Base-by-base conservation (phyloP, 176 grass and related monocot species). In the Urochloa ruziziensis region DNA sequence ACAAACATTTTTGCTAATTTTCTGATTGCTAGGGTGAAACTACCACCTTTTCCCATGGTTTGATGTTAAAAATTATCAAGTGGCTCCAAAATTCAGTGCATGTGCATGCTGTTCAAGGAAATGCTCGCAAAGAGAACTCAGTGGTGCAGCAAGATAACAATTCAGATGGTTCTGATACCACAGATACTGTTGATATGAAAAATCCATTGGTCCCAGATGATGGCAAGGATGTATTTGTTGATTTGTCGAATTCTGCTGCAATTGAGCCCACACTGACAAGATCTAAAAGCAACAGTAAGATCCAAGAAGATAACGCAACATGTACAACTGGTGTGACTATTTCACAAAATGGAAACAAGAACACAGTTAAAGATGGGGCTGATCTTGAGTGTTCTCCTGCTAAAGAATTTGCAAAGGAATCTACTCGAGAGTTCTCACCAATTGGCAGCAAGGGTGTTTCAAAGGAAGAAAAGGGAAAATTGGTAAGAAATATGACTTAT, bases 31-130 rank as follows among this genome's bases (percentile, higher is more conserved):
- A 99, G 96, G 96, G 96, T 73, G 91, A 99, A 86, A 99, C 96
- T 49, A 96, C 93, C 46, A 94, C 91, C 0, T 99, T 99, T 90
- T 96, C 96, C 66, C 89, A 94, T 83, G 96, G 96, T 71, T 80
- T 99, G 80, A 99, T 88, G 75, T 71, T 99, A 65, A 99, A 92
- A 92, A 96, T 99, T 76, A 88, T 96, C 77, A 99, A 90, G 62
- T 99, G 96, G 93, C 89, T 99, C 62, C 87, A 92, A 83, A 90
- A 70, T 80, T 94, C 81, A 80, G 80, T 73, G 52, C 85, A 83
- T 74, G 57, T 90, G 30, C 85, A 66, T 72, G 70, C 18, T 89
- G 61, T 68, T 70, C 86, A 82, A 85, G 76, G 71, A 60, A 77
- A 48, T 34, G 42, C 57, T 84, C 29, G 19, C 49, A 90, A 87